Evolutionary conservation across 225 moss, liverwort and hornwort species (phyloP), one percentile per base, ranked within the genome.

Genomic region (Pleurozium schreberi): DNA sequence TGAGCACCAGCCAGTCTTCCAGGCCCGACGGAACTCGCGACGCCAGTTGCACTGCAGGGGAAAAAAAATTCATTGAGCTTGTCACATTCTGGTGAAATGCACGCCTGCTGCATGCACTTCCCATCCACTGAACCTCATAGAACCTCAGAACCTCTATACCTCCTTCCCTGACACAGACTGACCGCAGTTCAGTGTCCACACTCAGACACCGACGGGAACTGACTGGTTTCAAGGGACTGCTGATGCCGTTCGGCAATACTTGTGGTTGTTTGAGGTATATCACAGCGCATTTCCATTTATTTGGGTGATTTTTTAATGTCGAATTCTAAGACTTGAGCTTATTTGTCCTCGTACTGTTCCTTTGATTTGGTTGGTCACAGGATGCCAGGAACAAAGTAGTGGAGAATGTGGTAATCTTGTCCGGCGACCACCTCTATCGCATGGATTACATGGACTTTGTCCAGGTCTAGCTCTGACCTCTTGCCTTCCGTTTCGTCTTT

Each of bases 181-280:
- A 42, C 42, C 42, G 12, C 27, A 81, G 81, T 28, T 57, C 78
- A 81, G 81, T 58, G 80, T 68, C 59, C 81, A 60, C 82, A 95
- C 95, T 66, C 97, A 97, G 79, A 97, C 95, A 26, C 94, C 91
- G 28, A 87, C 89, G 79, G 96, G 97, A 47, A 93, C 92, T 91
- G 94, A 97, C 75, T 97, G 96, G 97, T 98, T 98, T 85, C 95
- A 94, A 92, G 98, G 98, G 81, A 98, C 96, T 40, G 98, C 96
- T 8, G 98, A 98, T 92, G 98, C 96, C 25, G 98, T 98, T 57
- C 92, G 98, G 58, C 98, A 98, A 61, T 98, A 96, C 84, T 89
- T 95, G 87, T 98, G 98, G 98, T 91, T 98, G 65, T 96, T 98
- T 83, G 98, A 98, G 95, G 97, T 97, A 83, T 15, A 22, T 61